These are phyloP conservation scores for Candida pseudoglaebosa DNA, from an alignment of 805 yeast genomes.

Conservation along the genomic window DNA sequence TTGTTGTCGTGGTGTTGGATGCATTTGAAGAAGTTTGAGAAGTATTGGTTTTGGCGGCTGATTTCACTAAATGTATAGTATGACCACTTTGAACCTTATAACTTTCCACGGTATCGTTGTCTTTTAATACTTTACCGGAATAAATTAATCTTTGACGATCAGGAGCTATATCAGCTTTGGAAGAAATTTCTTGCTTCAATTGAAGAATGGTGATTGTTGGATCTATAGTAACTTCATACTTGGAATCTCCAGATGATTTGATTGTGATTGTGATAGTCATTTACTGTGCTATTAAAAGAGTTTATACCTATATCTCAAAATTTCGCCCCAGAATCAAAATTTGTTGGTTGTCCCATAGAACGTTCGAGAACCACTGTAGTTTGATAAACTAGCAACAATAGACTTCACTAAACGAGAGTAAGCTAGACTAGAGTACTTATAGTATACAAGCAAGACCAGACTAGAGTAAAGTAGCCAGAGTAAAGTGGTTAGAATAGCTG, in stretches of 20 bases:
- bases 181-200: conserved; percentile 62
- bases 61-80: conserved; percentile 84
- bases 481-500: no score
- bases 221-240: conserved; percentile 60
- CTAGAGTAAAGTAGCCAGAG: no score
- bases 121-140: conserved; percentile 91
- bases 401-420: neutral
- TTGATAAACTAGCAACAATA: no score
- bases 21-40: conserved; percentile 23
- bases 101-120: conserved; percentile 63
- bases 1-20: conserved; percentile 13
- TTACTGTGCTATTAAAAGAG: neutral
- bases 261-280: conserved; percentile 24
- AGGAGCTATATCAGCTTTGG: conserved; percentile 61
- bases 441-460: no score
- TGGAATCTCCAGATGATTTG: conserved; percentile 69
- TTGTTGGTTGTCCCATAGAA: neutral
- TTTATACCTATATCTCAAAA: no score
- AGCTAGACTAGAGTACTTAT: no score
- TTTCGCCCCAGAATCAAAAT: neutral
- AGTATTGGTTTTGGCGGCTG: conserved; percentile 47
- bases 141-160: conserved; percentile 86
- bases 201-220: conserved; percentile 56
- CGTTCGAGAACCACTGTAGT: neutral
- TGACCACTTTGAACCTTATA: conserved; percentile 86